These are phyloP conservation scores for Colletotrichum shisoi DNA, from an alignment of 2,329 filamentous ascomycete genomes.

Conservation along the genomic window DNA sequence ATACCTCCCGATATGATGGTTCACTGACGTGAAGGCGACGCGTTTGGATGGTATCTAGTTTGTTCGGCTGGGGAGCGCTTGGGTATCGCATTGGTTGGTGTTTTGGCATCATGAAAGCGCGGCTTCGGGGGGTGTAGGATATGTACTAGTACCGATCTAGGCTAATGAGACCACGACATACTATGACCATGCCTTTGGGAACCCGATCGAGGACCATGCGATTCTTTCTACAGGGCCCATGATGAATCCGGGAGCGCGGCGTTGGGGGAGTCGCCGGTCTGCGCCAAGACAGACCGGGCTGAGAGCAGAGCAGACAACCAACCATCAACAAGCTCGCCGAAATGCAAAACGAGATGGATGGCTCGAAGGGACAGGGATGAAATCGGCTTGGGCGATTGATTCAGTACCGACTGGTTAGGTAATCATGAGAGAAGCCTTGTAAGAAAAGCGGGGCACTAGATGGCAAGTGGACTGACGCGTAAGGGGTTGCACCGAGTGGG, in stretches of 20 bases:
- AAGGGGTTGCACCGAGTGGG: slow-evolving; percentile 17
- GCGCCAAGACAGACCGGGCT: neutral
- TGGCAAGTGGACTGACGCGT: slow-evolving; percentile 34
- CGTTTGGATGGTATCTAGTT: neutral
- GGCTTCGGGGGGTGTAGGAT: slow-evolving; percentile 29
- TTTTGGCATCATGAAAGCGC: slow-evolving; percentile 14
- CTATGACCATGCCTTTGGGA: slow-evolving; percentile 19
- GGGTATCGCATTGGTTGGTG: slow-evolving; percentile 15
- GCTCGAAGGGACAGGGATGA: neutral
- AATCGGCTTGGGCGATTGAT: neutral
- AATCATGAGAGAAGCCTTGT: slow-evolving; percentile 7
- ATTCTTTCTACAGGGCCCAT: slow-evolving; percentile 4
- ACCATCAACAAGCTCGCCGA: neutral
- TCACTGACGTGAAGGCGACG: slow-evolving; percentile 3
- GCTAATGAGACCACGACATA: slow-evolving; percentile 34
- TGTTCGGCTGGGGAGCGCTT: neutral
- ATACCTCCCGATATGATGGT: slow-evolving; percentile 47
- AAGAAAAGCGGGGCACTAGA: slow-evolving; percentile 20
- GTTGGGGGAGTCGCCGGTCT: neutral
- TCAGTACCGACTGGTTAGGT: slow-evolving; percentile 4
- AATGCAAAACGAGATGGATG: neutral
- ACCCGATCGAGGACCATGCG: slow-evolving; percentile 10
- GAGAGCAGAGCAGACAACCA: neutral
- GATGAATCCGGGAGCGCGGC: slow-evolving; percentile 1
- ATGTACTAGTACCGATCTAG: slow-evolving; percentile 26